Evolutionary conservation across 164 flowering plant genomes (phyloP), one percentile per base, ranked within the genome.

Genomic region (Tetracentron sinense): DNA sequence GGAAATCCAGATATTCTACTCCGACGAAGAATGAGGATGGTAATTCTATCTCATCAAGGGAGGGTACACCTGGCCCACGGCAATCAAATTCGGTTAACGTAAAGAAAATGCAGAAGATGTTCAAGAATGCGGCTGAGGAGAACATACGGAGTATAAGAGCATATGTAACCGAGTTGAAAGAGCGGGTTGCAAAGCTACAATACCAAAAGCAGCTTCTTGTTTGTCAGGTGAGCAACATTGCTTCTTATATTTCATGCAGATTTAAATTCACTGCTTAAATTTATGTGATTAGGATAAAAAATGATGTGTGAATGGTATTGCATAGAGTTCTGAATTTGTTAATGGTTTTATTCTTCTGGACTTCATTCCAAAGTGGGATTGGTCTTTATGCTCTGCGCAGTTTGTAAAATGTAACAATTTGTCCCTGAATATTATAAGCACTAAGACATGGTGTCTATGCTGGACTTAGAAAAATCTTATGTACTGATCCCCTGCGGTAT

Each of bases 191-290:
- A 38, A 90, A 88, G 78, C 81, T 90, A 46, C 94, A 88, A 57
- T 90, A 90, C 70, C 97, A 90, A 60, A 90, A 90, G 67, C 90
- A 88, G 68, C 92, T 90, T 57, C 83, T 90, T 28, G 90, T 88
- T 72, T 86, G 94, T 73, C 94, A 90, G 90, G 97, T 90, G 42
- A 79, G 71, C 42, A 49, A 56, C 64, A 17, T 51, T 14, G 17
- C 17, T 42, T 54, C 50, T 20, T 20, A 17, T 11, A 14, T 54
- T 29, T 42, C 28, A 1, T 14, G 44, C 17, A 56, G 44, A 15
- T 19, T 7, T n/a, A n/a, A n/a, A n/a, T n/a, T n/a, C n/a, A n/a
- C n/a, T n/a, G n/a, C n/a, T n/a, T n/a, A n/a, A n/a, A n/a, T n/a
- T n/a, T n/a, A n/a, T n/a, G n/a, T n/a, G n/a, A n/a, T n/a, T n/a